A percentile compares a stretch with the other conserved stretches of the same genome.
These are phyloP conservation scores for Coemansia sp. DNA, from an alignment of 192 early-diverging fungal genomes.

Conservation along the genomic window DNA sequence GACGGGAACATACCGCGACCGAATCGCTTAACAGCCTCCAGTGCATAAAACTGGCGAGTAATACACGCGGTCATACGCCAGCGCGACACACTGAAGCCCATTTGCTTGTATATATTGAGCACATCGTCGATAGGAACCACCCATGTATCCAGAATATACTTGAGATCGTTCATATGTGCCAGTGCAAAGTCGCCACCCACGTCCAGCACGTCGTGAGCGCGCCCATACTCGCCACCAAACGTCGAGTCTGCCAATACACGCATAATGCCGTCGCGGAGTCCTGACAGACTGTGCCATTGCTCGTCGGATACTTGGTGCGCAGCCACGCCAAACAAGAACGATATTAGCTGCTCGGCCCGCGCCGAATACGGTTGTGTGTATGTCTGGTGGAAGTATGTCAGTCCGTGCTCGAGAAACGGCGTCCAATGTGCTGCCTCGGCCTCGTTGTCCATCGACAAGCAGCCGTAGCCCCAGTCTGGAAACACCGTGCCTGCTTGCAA, in stretches of 20 bases:
- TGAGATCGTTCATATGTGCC: conserved; percentile 45
- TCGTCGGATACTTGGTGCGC: conserved; percentile 54
- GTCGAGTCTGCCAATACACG: conserved; percentile 40
- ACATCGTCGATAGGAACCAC: conserved; percentile 45
- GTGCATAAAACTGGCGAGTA: conserved; percentile 45
- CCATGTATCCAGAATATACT: conserved; percentile 41
- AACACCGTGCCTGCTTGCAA: conserved; percentile 50
- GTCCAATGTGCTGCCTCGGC: conserved; percentile 55
- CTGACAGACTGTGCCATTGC: conserved; percentile 53
- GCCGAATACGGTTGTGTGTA: conserved; percentile 23
- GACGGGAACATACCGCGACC: conserved; percentile 38
- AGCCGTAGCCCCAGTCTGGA: conserved; percentile 57
- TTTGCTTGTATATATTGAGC: conserved; percentile 30
- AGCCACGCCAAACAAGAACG: conserved; percentile 51
- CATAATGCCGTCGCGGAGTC: conserved; percentile 48
- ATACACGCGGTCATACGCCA: conserved; percentile 42
- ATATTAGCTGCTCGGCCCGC: conserved; percentile 32
- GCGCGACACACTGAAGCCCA: conserved; percentile 24
- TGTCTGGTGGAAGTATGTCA: conserved; percentile 11
- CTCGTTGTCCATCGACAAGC: conserved; percentile 47
- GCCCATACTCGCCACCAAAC: conserved; percentile 36
- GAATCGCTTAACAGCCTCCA: conserved; percentile 56
- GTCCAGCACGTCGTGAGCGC: conserved; percentile 50
- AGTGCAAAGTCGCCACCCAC: conserved; percentile 54
- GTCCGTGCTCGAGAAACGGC: conserved; percentile 44